Evolutionary conservation across 202 grass and related monocot genomes (phyloP), one percentile per base, ranked within the genome.

Genomic region (Eragrostis tef): DNA sequence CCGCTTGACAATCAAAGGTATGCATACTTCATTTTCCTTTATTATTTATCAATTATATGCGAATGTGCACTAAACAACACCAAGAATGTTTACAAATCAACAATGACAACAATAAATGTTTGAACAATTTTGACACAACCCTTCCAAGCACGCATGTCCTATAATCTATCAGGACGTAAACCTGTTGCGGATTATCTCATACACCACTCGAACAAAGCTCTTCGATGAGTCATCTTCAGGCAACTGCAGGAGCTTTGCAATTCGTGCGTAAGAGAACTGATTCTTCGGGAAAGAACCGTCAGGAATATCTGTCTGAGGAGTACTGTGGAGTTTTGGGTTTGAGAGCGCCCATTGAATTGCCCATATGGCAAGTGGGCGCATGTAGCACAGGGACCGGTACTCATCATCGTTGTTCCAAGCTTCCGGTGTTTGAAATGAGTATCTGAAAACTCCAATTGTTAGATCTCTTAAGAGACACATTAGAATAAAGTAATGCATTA

Each of bases 371-470:
- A 94, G 88, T 22, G 95, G 95, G 27, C 92, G 88, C 95, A 98
- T 98, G 85, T 98, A 98, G 80, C 95, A 98, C 42, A 98, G 48
- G 49, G 92, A 98, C 29, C 95, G 84, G 70, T 81, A 98, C 26
- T 91, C 81, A 20, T 93, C 90, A 0, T 98, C 85, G 45, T 94
- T 98, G 74, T 94, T 98, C 95, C 95, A 98, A 81, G 95, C 82
- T 91, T 98, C 95, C 20, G 95, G 92, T 12, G 92, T 94, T 94
- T 98, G 95, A 61, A 98, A 98, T 7, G 92, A 83, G 44, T 98
- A 98, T 36, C 95, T 98, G 70, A 77, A 54, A 63, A 48, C 5
- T 59, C 50, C 36, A 69, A 53, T 17, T 79, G 24, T 63, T 36
- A 84, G 14, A n/a, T 27, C 52, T 41, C 16, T 48, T 13, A 26